phyloP scores from a whole-genome alignment of 2,329 filamentous ascomycete genomes.

The Nannizziopsis arthrosporioides region DNA sequence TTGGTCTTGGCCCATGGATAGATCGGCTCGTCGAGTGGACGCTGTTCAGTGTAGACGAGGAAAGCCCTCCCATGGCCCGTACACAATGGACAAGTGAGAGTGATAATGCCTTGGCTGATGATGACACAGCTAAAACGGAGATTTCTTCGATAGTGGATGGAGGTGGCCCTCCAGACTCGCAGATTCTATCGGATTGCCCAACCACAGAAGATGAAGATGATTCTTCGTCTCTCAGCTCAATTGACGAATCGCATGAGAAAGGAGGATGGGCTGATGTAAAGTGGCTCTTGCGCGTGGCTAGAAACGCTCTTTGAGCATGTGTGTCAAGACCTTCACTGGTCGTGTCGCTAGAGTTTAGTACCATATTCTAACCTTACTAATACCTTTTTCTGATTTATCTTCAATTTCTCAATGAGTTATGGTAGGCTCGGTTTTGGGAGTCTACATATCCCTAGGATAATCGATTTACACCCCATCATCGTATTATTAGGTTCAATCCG shows the following conservation, averaged over 20 bases:
- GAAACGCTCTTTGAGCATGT: constrained; percentile 22
- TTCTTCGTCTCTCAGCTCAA: background rate
- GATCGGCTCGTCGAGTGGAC: constrained; percentile 48
- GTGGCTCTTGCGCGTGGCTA: constrained; percentile 46
- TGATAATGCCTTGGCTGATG: constrained; percentile 20
- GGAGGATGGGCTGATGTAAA: constrained; percentile 49
- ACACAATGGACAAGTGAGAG: constrained; percentile 4
- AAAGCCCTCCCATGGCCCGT: constrained; percentile 18
- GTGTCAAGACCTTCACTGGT: background rate
- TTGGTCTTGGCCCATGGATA: constrained; percentile 46
- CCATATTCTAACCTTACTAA: too few species aligned
- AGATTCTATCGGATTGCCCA: constrained; percentile 13
- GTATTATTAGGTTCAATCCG: too few species aligned
- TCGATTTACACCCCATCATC: too few species aligned
- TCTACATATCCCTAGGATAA: too few species aligned
- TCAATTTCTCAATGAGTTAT: too few species aligned
- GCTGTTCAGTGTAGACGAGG: constrained; percentile 44
- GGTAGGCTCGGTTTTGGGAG: too few species aligned
- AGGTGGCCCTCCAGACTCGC: constrained; percentile 17
- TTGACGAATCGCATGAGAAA: constrained; percentile 21
- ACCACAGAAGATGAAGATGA: constrained; percentile 22
- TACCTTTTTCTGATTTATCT: too few species aligned
- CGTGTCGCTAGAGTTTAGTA: too few species aligned
- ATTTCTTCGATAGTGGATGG: background rate
- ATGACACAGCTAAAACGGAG: background rate